Evolutionary conservation across 306 rosid species (phyloP).

Genomic region (Styphnolobium japonicum): DNA sequence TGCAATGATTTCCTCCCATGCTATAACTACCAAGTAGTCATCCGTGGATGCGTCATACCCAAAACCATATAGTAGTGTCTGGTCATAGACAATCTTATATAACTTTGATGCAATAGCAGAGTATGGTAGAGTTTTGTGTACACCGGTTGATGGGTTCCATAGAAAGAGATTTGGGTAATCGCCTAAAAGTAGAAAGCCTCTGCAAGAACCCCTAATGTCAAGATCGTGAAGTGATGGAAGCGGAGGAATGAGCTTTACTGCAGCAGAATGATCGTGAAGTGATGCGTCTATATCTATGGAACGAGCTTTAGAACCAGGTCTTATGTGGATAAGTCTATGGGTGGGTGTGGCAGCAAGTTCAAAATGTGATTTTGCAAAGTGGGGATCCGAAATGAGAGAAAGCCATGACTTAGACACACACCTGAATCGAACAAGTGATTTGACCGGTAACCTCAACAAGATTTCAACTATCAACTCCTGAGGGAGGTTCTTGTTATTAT

Average conservation of each 20-base stretch:
- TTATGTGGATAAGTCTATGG: not conserved
- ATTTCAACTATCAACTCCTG: not conserved
- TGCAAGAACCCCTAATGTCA: not conserved
- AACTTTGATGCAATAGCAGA: too few species aligned
- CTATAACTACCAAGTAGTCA: too few species aligned
- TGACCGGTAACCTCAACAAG: not conserved
- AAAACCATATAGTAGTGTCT: not conserved
- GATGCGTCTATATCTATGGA: not conserved
- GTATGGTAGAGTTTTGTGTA: not conserved
- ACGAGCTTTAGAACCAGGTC: not conserved
- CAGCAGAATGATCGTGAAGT: not conserved
- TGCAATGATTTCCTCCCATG: too few species aligned
- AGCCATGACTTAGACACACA: conserved; percentile 2
- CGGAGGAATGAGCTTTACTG: not conserved
- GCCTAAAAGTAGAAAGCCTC: not conserved
- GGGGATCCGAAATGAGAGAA: conserved; percentile 2
- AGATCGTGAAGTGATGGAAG: not conserved
- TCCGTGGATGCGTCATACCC: too few species aligned
- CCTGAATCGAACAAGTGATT: not conserved
- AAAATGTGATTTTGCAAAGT: not conserved
- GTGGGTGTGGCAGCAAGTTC: not conserved
- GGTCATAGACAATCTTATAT: too few species aligned
- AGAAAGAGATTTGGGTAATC: not conserved
- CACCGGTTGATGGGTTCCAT: not conserved
- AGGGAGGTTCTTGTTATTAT: too few species aligned